These are phyloP conservation scores for Hypoxylon rubiginosum DNA, from an alignment of 2,329 filamentous ascomycete genomes.

Conservation along the genomic window DNA sequence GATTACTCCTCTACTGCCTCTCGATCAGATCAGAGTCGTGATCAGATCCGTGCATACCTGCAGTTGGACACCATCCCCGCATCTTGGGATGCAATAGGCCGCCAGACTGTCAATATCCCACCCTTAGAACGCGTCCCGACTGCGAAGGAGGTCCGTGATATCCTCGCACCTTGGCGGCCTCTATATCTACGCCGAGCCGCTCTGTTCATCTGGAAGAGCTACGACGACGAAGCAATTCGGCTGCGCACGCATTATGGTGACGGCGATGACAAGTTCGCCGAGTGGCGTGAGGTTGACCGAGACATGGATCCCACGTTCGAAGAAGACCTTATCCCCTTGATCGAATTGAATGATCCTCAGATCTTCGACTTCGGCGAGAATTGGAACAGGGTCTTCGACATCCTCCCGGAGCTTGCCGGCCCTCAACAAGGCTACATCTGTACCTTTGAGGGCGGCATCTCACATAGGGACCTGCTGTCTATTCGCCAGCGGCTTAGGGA, in stretches of 20 bases:
- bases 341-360: no score
- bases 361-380: no score
- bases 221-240: background rate
- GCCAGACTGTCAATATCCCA: background rate
- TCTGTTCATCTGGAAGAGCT: background rate
- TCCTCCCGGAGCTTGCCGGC: no score
- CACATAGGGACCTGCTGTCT: no score
- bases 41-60: background rate
- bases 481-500: no score
- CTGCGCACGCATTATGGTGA: background rate
- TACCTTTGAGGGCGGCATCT: no score
- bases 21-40: background rate
- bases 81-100: background rate
- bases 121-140: background rate
- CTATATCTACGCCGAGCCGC: background rate
- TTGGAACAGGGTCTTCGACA: no score
- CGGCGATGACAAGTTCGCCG: conserved; percentile 8
- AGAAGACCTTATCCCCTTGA: background rate
- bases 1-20: background rate
- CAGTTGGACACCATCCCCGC: background rate
- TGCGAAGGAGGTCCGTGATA: background rate
- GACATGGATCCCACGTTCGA: conserved; percentile 10
- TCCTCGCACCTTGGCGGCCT: background rate
- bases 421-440: no score
- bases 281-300: conserved; percentile 3